Conservation (phyloP, 2,329 filamentous ascomycete genomes). For the Davidsoniella neocaledoniae region DNA sequence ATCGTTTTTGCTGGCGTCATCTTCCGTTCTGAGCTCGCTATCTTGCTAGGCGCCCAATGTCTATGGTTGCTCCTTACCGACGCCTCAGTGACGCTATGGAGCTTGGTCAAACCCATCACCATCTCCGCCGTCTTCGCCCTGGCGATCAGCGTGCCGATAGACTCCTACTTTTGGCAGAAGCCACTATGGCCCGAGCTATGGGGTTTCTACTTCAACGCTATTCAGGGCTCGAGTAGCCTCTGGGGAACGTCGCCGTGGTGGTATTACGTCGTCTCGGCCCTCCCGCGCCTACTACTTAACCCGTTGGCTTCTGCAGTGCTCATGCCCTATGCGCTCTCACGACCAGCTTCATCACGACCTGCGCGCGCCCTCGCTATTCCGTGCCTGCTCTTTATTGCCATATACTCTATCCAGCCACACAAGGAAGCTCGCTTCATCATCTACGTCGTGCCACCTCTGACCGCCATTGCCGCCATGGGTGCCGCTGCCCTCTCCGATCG, state of each 20-base stretch:
- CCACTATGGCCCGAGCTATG: constrained; percentile 78
- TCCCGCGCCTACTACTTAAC: constrained; percentile 74
- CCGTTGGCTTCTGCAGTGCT: constrained; percentile 46
- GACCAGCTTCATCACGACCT: constrained; percentile 27
- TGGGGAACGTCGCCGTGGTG: constrained; percentile 82
- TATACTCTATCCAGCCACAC: constrained; percentile 83
- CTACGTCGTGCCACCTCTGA: constrained; percentile 68
- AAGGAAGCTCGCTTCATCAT: constrained; percentile 95
- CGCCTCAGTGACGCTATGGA: constrained; percentile 30
- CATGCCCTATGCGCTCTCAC: constrained; percentile 33
- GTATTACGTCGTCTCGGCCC: constrained; percentile 67
- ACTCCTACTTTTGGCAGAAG: constrained; percentile 89
- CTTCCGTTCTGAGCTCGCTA: constrained; percentile 77
- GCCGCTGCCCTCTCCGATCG: constrained; percentile 55
- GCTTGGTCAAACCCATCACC: constrained; percentile 49
- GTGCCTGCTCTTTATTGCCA: constrained; percentile 49
- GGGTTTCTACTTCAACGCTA: constrained; percentile 81
- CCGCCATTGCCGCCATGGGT: constrained; percentile 56
- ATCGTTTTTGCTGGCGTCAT: constrained; percentile 67
- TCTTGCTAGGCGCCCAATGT: constrained; percentile 56
- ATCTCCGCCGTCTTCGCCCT: constrained; percentile 51
- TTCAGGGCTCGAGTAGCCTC: constrained; percentile 63
- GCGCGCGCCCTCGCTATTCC: constrained; percentile 43
- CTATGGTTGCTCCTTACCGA: constrained; percentile 43
- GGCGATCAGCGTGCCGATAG: constrained; percentile 52